Conservation (phyloP, 768 basidiomycete genomes). For the Podaxis mareebaensis region DNA sequence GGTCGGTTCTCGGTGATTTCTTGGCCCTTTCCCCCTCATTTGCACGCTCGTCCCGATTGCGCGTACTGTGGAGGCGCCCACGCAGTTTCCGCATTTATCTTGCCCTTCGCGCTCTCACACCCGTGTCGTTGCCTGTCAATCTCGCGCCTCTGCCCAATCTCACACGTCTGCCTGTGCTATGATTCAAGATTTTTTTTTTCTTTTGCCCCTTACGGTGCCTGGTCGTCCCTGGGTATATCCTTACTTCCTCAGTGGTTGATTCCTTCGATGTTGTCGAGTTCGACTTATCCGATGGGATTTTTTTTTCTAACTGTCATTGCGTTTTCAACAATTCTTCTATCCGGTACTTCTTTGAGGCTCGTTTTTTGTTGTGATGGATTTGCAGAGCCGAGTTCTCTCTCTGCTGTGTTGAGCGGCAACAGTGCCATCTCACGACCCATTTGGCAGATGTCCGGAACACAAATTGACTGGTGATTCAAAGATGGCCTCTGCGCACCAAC, state of each 20-base stretch:
- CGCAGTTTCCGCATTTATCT: neutral
- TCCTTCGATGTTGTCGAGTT: neutral
- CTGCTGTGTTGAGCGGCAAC: no score
- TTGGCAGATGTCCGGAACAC: no score
- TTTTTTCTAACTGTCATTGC: neutral
- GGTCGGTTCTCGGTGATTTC: constrained; percentile 39
- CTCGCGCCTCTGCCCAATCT: neutral
- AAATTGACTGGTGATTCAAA: no score
- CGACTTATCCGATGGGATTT: neutral
- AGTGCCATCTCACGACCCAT: no score
- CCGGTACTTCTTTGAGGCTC: neutral
- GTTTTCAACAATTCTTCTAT: neutral
- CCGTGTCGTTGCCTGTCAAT: neutral
- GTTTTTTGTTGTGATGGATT: no score
- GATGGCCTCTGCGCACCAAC: no score
- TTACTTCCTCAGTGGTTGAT: neutral
- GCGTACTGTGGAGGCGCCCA: neutral
- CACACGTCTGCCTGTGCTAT: neutral
- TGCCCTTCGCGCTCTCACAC: neutral
- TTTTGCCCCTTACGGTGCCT: neutral
- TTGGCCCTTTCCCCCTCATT: neutral
- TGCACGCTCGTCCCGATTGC: constrained; percentile 9
- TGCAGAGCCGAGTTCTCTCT: no score
- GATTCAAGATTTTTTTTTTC: neutral
- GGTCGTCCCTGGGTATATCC: neutral